phyloP scores from a whole-genome alignment of 2,329 filamentous ascomycete genomes.

The Rosellinia necatrix region DNA sequence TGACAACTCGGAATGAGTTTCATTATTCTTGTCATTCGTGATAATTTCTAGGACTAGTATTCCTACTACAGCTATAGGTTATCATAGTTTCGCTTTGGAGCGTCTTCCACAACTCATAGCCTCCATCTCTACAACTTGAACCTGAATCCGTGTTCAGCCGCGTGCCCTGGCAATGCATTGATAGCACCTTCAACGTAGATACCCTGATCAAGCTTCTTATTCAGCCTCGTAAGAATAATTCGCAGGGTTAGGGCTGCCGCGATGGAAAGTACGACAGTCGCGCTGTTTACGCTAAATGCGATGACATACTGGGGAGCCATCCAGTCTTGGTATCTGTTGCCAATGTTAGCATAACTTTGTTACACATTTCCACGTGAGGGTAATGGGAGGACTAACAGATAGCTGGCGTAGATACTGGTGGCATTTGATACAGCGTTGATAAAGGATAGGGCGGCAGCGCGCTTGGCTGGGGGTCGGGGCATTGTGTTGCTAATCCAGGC shows the following conservation, averaged over 20 bases:
- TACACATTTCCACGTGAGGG: not conserved
- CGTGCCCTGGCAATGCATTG: constrained; percentile 60
- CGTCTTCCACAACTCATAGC: not conserved
- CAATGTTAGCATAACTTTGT: constrained; percentile 31
- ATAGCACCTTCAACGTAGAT: constrained; percentile 61
- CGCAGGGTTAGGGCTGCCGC: constrained; percentile 65
- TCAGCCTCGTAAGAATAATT: constrained; percentile 66
- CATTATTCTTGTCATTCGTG: too few species aligned
- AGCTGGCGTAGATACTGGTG: constrained; percentile 67
- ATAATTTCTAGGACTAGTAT: not conserved
- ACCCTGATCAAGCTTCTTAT: constrained; percentile 70
- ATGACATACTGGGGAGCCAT: constrained; percentile 51
- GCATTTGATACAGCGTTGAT: constrained; percentile 76
- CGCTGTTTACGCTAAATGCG: constrained; percentile 72
- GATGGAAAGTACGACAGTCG: constrained; percentile 67
- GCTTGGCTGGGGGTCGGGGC: constrained; percentile 75
- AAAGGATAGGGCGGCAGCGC: constrained; percentile 69
- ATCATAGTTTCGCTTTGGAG: not conserved
- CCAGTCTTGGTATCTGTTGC: constrained; percentile 66
- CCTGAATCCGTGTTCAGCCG: constrained; percentile 65
- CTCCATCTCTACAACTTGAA: constrained; percentile 57
- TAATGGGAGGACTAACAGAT: constrained; percentile 22
- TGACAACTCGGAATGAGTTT: too few species aligned
- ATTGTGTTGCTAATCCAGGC: constrained; percentile 79
- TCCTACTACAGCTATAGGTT: not conserved